Evolutionary conservation across 352 stramenopile genomes (phyloP).

Genomic region (Bremia lactucae): DNA sequence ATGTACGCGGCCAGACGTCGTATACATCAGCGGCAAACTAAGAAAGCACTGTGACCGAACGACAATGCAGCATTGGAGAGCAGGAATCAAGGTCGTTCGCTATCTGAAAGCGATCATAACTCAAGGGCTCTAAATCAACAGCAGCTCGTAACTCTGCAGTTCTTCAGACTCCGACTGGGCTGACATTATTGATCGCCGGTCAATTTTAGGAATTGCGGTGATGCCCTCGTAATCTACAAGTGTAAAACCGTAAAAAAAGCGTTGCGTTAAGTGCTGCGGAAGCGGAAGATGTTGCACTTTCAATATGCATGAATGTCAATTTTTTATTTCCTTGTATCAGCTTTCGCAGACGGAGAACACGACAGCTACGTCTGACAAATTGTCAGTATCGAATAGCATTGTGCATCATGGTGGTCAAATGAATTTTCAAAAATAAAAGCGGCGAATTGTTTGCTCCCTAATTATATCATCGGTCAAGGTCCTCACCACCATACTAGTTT

Average conservation of each 20-base stretch:
- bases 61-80: slow-evolving; percentile 11
- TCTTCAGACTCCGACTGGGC: slow-evolving; percentile 13
- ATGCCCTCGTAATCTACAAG: slow-evolving; percentile 11
- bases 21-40: slow-evolving; percentile 4
- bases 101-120: slow-evolving; percentile 12
- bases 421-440: too few relatives aligned
- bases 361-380: too few relatives aligned
- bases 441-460: too few relatives aligned
- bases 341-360: too few relatives aligned
- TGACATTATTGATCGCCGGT: slow-evolving; percentile 3
- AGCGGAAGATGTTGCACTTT: too few relatives aligned
- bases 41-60: not conserved
- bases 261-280: not conserved
- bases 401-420: too few relatives aligned
- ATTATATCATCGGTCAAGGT: too few relatives aligned
- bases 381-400: too few relatives aligned
- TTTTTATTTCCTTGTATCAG: too few relatives aligned
- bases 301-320: too few relatives aligned
- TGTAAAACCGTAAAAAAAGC: slow-evolving; percentile 7
- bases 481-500: too few relatives aligned
- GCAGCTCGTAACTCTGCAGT: not conserved
- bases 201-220: slow-evolving; percentile 8
- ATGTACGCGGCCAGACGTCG: slow-evolving; percentile 9
- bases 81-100: slow-evolving; percentile 14
- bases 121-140: not conserved